Conservation (phyloP, 805 yeast genomes). For the Suhomyces sp. region DNA sequence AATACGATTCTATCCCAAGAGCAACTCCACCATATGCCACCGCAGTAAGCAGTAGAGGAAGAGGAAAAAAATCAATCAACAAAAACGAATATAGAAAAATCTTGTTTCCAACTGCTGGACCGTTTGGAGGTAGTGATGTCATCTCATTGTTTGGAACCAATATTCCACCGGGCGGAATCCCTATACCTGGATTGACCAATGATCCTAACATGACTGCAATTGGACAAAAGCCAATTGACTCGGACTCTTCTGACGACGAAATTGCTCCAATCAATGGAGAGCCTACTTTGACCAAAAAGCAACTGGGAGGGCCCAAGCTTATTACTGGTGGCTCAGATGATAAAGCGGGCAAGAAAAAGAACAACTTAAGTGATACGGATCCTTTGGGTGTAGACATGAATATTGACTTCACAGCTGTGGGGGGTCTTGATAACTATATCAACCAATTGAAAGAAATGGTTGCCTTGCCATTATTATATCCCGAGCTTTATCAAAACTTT, state of each 20-base stretch:
- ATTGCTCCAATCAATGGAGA: constrained; percentile 45
- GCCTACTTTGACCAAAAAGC: constrained; percentile 34
- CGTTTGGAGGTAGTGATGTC: constrained; percentile 96
- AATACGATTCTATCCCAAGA: constrained; percentile 17
- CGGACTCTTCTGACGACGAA: constrained; percentile 65
- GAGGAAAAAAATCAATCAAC: constrained; percentile 27
- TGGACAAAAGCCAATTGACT: constrained; percentile 43
- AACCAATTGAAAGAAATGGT: constrained; percentile 96
- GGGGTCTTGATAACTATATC: constrained; percentile 89
- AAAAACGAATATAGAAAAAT: constrained; percentile 58
- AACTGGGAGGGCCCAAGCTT: constrained; percentile 20
- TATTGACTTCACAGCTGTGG: constrained; percentile 80
- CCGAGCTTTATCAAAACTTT: constrained; percentile 87
- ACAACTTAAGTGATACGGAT: constrained; percentile 78
- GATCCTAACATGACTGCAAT: constrained; percentile 27
- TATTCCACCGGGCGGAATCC: constrained; percentile 49
- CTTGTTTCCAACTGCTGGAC: constrained; percentile 91
- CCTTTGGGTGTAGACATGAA: constrained; percentile 89
- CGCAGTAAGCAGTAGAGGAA: constrained; percentile 40
- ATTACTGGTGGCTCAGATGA: constrained; percentile 31
- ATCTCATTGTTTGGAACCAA: constrained; percentile 75
- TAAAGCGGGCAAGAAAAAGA: constrained; percentile 46
- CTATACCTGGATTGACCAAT: constrained; percentile 32
- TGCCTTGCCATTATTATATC: constrained; percentile 85
- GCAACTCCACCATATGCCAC: constrained; percentile 20